Conservation (phyloP, 148 eudicot genomes). For the Rhododendron simsii region DNA sequence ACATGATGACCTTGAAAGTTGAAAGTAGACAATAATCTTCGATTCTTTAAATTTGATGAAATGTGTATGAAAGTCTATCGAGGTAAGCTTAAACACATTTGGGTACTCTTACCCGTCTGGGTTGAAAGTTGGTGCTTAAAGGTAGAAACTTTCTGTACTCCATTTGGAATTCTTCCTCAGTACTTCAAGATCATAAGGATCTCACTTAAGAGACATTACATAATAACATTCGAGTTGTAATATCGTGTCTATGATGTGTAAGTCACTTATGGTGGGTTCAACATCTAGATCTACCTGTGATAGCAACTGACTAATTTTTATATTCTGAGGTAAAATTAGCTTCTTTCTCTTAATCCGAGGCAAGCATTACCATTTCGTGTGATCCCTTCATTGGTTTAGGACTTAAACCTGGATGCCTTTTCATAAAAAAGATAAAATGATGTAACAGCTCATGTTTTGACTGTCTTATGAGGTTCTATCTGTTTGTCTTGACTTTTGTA, state of each 20-base stretch:
- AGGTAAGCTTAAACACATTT: neutral
- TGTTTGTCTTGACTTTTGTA: neutral
- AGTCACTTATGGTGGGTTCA: neutral
- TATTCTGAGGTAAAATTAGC: neutral
- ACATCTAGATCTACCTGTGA: neutral
- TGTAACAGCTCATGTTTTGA: neutral
- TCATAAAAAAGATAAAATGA: neutral
- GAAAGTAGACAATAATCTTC: neutral
- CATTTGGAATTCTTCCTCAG: neutral
- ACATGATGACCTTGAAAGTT: neutral
- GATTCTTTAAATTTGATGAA: neutral
- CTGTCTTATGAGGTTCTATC: neutral
- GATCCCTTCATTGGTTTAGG: neutral
- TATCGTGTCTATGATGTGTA: neutral
- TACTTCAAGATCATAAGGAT: neutral
- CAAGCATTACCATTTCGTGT: neutral
- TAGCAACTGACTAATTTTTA: neutral
- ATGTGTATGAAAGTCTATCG: neutral
- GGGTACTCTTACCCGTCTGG: neutral
- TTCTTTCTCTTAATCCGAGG: neutral
- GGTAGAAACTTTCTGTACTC: neutral
- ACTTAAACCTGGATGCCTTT: neutral
- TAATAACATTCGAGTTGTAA: neutral
- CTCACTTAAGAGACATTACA: neutral
- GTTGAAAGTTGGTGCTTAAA: neutral